Evolutionary conservation across 176 grass and related monocot species (phyloP), one percentile per base, ranked within the genome.

Genomic region (Guadua angustifolia): DNA sequence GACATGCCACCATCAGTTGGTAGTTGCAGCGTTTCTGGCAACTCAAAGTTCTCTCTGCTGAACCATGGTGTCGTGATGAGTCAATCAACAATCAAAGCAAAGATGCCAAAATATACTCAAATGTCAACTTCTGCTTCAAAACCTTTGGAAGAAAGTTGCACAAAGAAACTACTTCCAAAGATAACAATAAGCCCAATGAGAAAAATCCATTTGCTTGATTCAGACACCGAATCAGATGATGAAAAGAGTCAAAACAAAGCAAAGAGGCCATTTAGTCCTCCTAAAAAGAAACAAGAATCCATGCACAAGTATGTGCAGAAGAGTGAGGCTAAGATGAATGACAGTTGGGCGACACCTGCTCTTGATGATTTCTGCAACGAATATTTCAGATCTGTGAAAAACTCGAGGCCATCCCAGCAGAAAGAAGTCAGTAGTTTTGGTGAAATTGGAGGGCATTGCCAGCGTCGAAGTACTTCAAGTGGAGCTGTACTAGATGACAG

Each of bases 311-410:
- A 89, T 77, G 15, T 71, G 24, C 69, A 60, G 46, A 87, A 88
- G 50, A 40, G 72, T 0, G 26, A 46, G 5, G 18, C 35, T 50
- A 85, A 47, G 16, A 80, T 90, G 58, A 81, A 69, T 56, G 47
- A 80, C 68, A 92, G 47, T 81, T 86, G 92, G 75, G 85, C 66
- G 4, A 98, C 92, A 69, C 95, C 92, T 90, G 92, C 89, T 71
- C 80, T 94, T 47, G 95, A 98, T 77, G 84, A 98, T 47, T 95
- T 95, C 42, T 98, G 95, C 67, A 84, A 89, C 3, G 95, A 95
- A 35, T 98, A 98, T 89, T 93, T 93, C 87, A 83, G 75, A 71
- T 86, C 89, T 45, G 66, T 71, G 35, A 85, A 90, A 80, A 56
- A 83, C n/a, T 39, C 68, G 69, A 89, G 65, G n/a, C 60, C 83